A percentile compares a stretch with the other conserved stretches of the same genome.
These are phyloP conservation scores for Coprinellus aureogranulatus DNA, from an alignment of 768 basidiomycete species.

Conservation along the genomic window DNA sequence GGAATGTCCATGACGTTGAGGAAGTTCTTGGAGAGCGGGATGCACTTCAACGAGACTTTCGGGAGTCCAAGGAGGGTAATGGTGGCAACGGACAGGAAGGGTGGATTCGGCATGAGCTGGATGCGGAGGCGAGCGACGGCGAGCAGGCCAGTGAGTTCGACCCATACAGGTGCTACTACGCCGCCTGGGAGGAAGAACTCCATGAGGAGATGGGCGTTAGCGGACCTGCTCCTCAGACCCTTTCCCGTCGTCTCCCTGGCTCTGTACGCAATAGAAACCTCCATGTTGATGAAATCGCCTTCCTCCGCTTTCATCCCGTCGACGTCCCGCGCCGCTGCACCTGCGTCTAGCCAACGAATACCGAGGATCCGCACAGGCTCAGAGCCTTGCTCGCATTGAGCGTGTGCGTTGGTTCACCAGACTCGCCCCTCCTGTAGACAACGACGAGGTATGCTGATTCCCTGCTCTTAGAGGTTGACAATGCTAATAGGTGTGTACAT, in stretches of 20 bases:
- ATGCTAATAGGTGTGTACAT: too few relatives aligned
- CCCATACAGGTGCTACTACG: conserved; percentile 61
- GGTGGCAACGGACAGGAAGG: conserved; percentile 49
- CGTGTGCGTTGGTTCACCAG: too few relatives aligned
- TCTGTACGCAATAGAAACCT: conserved; percentile 68
- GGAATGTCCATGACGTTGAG: conserved; percentile 80
- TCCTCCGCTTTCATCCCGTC: conserved; percentile 36
- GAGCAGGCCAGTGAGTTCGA: conserved; percentile 66
- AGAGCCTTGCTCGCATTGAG: conserved; percentile 61
- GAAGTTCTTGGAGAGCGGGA: conserved; percentile 60
- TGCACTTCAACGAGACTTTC: conserved; percentile 58
- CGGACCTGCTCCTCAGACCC: conserved; percentile 39
- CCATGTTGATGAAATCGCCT: conserved; percentile 60
- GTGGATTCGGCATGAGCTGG: conserved; percentile 72
- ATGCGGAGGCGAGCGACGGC: conserved; percentile 63
- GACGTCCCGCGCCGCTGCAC: conserved; percentile 23
- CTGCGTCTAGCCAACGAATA: conserved; percentile 49
- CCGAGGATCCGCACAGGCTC: conserved; percentile 69
- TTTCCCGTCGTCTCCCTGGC: conserved; percentile 45
- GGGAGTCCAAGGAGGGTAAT: conserved; percentile 73
- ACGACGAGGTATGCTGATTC: too few relatives aligned
- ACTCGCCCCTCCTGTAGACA: too few relatives aligned
- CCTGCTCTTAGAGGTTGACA: too few relatives aligned
- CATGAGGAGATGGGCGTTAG: conserved; percentile 64
- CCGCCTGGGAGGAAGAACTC: conserved; percentile 58